Base-by-base conservation (phyloP, 257 asterid genomes). In the Fraxinus quadrangulata region DNA sequence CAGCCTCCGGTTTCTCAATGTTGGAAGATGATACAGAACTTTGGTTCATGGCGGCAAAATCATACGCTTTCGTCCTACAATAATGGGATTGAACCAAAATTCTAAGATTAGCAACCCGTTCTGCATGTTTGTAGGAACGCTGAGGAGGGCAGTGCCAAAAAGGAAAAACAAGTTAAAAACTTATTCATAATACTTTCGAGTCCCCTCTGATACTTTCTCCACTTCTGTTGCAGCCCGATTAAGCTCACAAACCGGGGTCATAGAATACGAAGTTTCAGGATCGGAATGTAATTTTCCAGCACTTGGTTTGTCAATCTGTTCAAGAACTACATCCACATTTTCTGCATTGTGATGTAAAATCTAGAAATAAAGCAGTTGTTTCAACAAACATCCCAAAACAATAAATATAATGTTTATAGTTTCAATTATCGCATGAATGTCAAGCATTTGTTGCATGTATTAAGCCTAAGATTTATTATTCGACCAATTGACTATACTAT, bases 41-140 rank as follows among this genome's bases (percentile, higher is more conserved):
- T 34, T 70, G 79, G 12, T 30, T 65, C 13, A 78, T 77, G 34
- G 75, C 61, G 16, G 67, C 70, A 78, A 73, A 77, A 65, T 78
- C 34, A 54, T 49, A 45, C 3, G 47, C 49, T 54, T 71, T 70
- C 83, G 49, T 49, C 80, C 86, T 82, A 54, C 47, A 47, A 73
- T 13, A 30, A 13, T 28, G 21, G 31, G 16, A 51, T 56, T 30
- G 10, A 30, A 54, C n/a, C 23, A 49, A 11, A 42, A 14, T 16
- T 47, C 21, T 16, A 14, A 16, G n/a, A 47, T 47, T 14, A 47
- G 56, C 56, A 4, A 6, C 14, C 21, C 0, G 7, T 47, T 47
- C 6, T 47, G 1, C 56, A 0, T 47, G n/a, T 47, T 14, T 47
- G 19, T 45, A 45, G 19, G 54, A 2, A 45, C 5, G 19, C 54